Evolutionary conservation across 2,329 filamentous ascomycete species (phyloP).

Genomic region (Colletotrichum sp.): DNA sequence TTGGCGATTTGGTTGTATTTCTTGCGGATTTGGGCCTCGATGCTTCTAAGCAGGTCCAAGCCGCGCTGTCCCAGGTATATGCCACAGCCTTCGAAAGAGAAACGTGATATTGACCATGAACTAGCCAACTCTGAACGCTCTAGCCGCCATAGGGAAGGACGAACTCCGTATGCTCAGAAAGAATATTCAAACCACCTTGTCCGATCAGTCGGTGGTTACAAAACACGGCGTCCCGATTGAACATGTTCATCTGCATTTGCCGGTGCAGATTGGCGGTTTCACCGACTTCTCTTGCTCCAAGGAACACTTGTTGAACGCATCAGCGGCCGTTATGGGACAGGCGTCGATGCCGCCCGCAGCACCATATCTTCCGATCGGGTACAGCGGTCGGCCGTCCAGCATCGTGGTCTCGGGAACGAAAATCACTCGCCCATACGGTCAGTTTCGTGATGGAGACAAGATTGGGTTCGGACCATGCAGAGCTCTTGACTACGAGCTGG

Average conservation of each 20-base stretch:
- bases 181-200: conserved; percentile 40
- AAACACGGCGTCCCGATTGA: conserved; percentile 18
- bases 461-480: conserved; percentile 33
- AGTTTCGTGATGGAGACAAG: conserved; percentile 30
- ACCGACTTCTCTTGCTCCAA: conserved; percentile 59
- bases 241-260: conserved; percentile 50
- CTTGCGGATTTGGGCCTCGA: conserved; percentile 45
- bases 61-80: not conserved
- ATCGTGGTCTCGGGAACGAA: conserved; percentile 54
- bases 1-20: conserved; percentile 57
- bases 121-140: conserved; percentile 49
- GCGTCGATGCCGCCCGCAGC: conserved; percentile 48
- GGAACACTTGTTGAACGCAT: conserved; percentile 58
- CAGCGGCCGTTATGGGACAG: conserved; percentile 42
- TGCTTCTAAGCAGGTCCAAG: not conserved
- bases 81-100: conserved; percentile 11
- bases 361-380: conserved; percentile 54
- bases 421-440: conserved; percentile 51
- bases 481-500: conserved; percentile 47
- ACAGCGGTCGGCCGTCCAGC: conserved; percentile 59
- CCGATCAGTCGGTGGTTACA: not conserved
- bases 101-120: conserved; percentile 30
- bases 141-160: conserved; percentile 48
- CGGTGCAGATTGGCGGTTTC: conserved; percentile 60
- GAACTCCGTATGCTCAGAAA: conserved; percentile 42